Percentiles rank a stretch among this genome's conserved stretches.
phyloP scores from a whole-genome alignment of 139 green algal genomes.

The Ettlia oleoabundans region DNA sequence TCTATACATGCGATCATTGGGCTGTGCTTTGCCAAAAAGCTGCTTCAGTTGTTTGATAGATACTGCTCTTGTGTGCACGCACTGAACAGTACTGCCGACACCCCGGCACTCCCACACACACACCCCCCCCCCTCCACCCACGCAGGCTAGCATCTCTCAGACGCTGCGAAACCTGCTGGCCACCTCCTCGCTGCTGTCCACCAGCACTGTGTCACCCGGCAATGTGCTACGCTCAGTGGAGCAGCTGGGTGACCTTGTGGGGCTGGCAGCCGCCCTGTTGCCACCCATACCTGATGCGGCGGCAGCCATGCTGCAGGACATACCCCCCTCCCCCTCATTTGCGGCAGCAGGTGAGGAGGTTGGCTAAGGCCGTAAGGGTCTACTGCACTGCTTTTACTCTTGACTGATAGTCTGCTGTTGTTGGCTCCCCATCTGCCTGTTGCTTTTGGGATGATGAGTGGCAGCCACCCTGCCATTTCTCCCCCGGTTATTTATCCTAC shows the following conservation, averaged over 20 bases:
- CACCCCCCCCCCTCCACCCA: neutral
- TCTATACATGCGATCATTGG: too few species aligned
- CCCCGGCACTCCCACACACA: neutral
- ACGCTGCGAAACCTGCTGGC: slow-evolving; percentile 66
- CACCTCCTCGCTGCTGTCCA: slow-evolving; percentile 62
- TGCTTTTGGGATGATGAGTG: too few species aligned
- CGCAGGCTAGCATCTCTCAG: slow-evolving; percentile 49
- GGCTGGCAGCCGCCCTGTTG: slow-evolving; percentile 77
- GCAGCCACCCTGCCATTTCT: too few species aligned
- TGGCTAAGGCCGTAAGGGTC: too few species aligned
- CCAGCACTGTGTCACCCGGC: slow-evolving; percentile 39
- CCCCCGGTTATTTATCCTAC: too few species aligned
- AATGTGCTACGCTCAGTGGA: slow-evolving; percentile 73
- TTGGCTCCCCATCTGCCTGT: too few species aligned
- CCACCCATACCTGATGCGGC: slow-evolving; percentile 74
- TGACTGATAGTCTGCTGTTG: too few species aligned
- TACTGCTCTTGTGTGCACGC: too few species aligned
- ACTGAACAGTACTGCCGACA: too few species aligned
- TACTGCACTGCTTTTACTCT: too few species aligned
- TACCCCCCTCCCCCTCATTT: slow-evolving; percentile 29
- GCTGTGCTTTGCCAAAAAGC: too few species aligned
- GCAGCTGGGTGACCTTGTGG: slow-evolving; percentile 87
- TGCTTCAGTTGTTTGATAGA: too few species aligned
- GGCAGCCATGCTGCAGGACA: slow-evolving; percentile 49
- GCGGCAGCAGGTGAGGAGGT: neutral